Base-by-base conservation (phyloP, 176 grass and related monocot species). In the Olyra latifolia region DNA sequence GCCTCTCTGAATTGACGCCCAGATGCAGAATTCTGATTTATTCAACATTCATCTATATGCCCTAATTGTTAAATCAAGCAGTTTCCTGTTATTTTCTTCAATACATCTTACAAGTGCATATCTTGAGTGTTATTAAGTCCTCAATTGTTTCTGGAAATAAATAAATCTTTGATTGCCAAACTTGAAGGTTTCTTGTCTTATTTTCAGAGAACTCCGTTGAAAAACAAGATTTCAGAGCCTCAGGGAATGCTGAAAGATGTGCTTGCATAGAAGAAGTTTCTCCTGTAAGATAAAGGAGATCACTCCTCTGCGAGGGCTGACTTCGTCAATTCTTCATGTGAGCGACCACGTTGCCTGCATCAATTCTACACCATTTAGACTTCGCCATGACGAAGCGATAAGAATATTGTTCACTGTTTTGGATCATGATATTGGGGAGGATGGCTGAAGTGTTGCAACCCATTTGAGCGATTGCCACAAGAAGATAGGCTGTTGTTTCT, bases 221-320 rank as follows among this genome's bases (percentile, higher is more conserved):
- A 60, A 41, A 54, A 44, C 7, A 82, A 66, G 12, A 16, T 80
- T 24, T 17, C 15, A 76, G 80, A 85, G 63, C 71, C 10, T 84
- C 52, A 66, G 76, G 96, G 92, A 82, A 99, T 99, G 96, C 92
- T 81, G 92, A 95, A 99, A 99, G 82, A 99, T 99, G 96, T 99
- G 92, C 66, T 89, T 95, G 65, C 58, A 72, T 76, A 85, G 72
- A 75, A 73, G 49, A 78, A 66, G 80, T 62, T 86, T 61, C 50
- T 53, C 60, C 56, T 69, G 76, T 71, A 43, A 89, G 22, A 17
- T 77, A 71, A 72, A 83, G 75, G 75, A 62, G 61, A 73, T 43
- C 15, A 42, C 72, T 72, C 46, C 32, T 69, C 76, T 6, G 23
- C 65, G 35, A 64, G 75, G 77, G 78, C 74, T 76, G 7, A 40